These are phyloP conservation scores for Talaromyces sp. DNA, from an alignment of 2,329 filamentous ascomycete species.

Conservation along the genomic window DNA sequence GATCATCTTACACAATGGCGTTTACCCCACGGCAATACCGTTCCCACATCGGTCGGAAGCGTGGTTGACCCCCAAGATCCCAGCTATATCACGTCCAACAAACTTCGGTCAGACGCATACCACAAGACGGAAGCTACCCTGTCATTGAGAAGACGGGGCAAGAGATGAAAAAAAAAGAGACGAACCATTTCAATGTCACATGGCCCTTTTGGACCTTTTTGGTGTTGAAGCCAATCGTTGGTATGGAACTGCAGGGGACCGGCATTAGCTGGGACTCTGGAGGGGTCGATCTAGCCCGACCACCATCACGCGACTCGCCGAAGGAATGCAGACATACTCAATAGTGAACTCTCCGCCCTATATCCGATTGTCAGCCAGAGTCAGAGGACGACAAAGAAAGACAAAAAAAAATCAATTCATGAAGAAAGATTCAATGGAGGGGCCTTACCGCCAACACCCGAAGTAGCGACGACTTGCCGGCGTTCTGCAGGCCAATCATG, in stretches of 20 bases:
- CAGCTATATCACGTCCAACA: slow-evolving; percentile 50
- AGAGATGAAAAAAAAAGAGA: slow-evolving; percentile 12
- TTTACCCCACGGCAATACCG: slow-evolving; percentile 96
- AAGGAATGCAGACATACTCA: slow-evolving; percentile 63
- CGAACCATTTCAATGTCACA: slow-evolving; percentile 91
- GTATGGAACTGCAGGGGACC: slow-evolving; percentile 71
- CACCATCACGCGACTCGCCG: slow-evolving; percentile 1
- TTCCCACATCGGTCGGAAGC: slow-evolving; percentile 99
- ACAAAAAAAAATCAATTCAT: background rate
- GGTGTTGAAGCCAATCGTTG: slow-evolving; percentile 98
- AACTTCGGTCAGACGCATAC: background rate
- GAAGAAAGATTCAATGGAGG: slow-evolving; percentile 1
- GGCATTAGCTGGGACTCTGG: slow-evolving; percentile 15
- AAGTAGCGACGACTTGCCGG: slow-evolving; percentile 92
- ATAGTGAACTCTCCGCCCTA: slow-evolving; percentile 98
- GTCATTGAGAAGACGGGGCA: slow-evolving; percentile 21
- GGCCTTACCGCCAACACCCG: slow-evolving; percentile 85
- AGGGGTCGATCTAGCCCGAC: slow-evolving; percentile 6
- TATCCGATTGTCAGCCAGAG: slow-evolving; percentile 11
- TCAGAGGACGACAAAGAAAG: background rate
- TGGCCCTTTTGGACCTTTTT: slow-evolving; percentile 97
- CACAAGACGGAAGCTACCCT: background rate
- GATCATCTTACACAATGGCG: slow-evolving; percentile 70
- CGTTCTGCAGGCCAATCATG: slow-evolving; percentile 97
- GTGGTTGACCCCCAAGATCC: slow-evolving; percentile 95